Evolutionary conservation across 495 filamentous ascomycete genomes (phyloP).

Genomic region (Ascodesmis nigricans): DNA sequence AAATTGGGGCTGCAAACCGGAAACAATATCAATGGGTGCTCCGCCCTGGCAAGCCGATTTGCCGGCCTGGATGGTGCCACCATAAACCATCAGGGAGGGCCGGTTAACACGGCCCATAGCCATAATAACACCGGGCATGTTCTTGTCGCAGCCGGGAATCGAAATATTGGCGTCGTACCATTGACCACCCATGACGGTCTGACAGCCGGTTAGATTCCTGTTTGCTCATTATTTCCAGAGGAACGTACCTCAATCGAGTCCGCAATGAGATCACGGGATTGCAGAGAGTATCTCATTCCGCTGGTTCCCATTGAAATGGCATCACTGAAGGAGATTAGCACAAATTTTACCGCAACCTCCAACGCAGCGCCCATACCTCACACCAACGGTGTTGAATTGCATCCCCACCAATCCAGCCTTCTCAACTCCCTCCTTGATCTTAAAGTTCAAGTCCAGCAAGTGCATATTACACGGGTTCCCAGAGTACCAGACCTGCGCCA

Average conservation of each 20-base stretch:
- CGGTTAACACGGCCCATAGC: conserved; percentile 92
- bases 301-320: conserved; percentile 61
- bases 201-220: conserved; percentile 25
- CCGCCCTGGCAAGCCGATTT: conserved; percentile 49
- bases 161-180: conserved; percentile 99
- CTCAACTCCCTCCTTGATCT: conserved; percentile 66
- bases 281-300: conserved; percentile 86
- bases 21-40: conserved; percentile 77
- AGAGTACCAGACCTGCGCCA: conserved; percentile 40
- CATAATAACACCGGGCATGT: conserved; percentile 97
- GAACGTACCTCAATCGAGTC: conserved; percentile 62
- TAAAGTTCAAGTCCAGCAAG: conserved; percentile 62
- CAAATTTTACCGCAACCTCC: conserved; percentile 21
- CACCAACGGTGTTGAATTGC: conserved; percentile 96
- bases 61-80: conserved; percentile 81
- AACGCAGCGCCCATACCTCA: no score
- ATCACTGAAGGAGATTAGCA: conserved; percentile 26
- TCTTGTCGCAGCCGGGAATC: conserved; percentile 98
- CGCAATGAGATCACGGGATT: conserved; percentile 87
- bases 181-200: conserved; percentile 96
- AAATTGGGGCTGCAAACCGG: conserved; percentile 17
- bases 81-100: conserved; percentile 91
- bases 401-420: conserved; percentile 57
- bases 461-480: conserved; percentile 99
- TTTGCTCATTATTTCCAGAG: background rate